Percentiles rank a stretch among this genome's conserved stretches.
Conservation (phyloP, 2,329 filamentous ascomycete species). For the Macrophomina phaseolina region DNA sequence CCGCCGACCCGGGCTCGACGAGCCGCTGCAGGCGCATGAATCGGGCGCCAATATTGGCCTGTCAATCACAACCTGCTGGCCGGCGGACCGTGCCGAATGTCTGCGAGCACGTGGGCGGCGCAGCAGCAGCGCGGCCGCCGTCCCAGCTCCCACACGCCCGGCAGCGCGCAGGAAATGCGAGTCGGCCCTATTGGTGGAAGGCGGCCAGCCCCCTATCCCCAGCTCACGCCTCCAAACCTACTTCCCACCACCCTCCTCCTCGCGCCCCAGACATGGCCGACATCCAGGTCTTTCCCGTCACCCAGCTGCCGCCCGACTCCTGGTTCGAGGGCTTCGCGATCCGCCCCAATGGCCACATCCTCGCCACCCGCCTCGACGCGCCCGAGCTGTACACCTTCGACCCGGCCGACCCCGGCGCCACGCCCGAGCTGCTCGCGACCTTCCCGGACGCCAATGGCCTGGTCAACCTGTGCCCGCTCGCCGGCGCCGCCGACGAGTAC, state of each 20-base stretch:
- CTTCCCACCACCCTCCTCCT: not conserved
- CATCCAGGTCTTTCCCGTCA: slow-evolving; percentile 18
- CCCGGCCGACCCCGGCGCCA: slow-evolving; percentile 9
- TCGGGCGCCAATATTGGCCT: slow-evolving; percentile 4
- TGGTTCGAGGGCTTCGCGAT: slow-evolving; percentile 25
- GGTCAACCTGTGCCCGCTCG: slow-evolving; percentile 21
- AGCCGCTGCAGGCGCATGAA: not conserved
- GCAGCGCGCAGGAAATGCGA: not conserved
- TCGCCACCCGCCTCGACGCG: slow-evolving; percentile 24
- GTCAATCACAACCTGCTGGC: not conserved
- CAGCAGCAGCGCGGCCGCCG: not conserved
- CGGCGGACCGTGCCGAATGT: slow-evolving; percentile 17
- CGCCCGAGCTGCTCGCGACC: slow-evolving; percentile 18
- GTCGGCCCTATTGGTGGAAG: slow-evolving; percentile 12
- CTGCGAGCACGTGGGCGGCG: slow-evolving; percentile 6
- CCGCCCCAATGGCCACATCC: slow-evolving; percentile 25
- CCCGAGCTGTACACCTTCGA: slow-evolving; percentile 27
- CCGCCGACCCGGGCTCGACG: not conserved
- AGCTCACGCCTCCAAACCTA: not conserved
- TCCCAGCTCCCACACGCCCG: not conserved
- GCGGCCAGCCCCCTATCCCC: slow-evolving; percentile 15
- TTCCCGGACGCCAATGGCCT: slow-evolving; percentile 26
- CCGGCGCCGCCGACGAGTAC: slow-evolving; percentile 15
- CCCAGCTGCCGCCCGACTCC: slow-evolving; percentile 23
- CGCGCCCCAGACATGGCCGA: slow-evolving; percentile 5